Evolutionary conservation across 495 filamentous ascomycete species (phyloP), one percentile per base, ranked within the genome.

Genomic region (Penicillium robsamsonii): DNA sequence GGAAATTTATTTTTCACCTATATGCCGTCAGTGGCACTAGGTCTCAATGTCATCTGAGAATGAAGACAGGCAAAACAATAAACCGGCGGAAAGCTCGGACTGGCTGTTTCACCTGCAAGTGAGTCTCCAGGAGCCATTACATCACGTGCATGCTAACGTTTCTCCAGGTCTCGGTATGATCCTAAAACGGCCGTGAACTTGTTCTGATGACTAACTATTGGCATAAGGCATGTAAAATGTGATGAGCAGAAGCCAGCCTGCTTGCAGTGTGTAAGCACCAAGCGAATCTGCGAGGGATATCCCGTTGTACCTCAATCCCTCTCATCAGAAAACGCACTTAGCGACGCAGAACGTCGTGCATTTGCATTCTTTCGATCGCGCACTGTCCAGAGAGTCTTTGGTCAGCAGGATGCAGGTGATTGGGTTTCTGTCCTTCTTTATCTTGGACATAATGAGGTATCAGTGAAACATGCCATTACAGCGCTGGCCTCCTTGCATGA

Each of bases 401-500:
- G 53, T n/a, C 45, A 49, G 3, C 53, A 27, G 9, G 53, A 56
- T 56, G 53, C 24, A 7, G 22, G 22, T 13, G 30, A 42, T 17
- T 56, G 53, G 53, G 7, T 56, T n/a, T 20, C 53, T 3, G 42
- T 22, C n/a, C 24, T 56, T 13, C 25, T 56, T 1, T 44, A 56
- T 15, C 15, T 56, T 29, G 53, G 53, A 5, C 35, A 56, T 17
- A 42, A 15, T 11, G 53, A 56, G 22, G 11, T 22, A 4, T 15
- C 53, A 31, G 17, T 56, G 1, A 56, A 49, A 33, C 46, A 60
- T 56, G 53, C 45, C 17, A 18, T 60, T 18, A 60, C 58, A 8
- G 58, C 58, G 20, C n/a, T 60, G 5, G 58, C 58, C 8, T 60
- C 58, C 5, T 33, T 60, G 13, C 58, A 60, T 37, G 58, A 60